Conservation (phyloP, 176 grass and related monocot species). For the Ananas comosus region DNA sequence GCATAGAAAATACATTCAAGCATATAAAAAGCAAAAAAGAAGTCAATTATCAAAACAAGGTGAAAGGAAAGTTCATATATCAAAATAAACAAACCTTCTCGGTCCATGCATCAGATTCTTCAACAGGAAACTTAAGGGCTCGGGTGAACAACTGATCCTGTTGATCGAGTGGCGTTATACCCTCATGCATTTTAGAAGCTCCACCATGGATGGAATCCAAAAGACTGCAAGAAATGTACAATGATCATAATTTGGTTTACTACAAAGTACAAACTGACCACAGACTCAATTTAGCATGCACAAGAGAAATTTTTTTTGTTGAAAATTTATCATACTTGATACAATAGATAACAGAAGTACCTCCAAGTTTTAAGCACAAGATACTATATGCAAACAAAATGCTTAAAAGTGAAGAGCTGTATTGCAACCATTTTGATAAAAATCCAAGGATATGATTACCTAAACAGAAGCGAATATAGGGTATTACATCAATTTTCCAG, state of each 20-base stretch:
- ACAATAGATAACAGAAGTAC: no score
- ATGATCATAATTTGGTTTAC: background rate
- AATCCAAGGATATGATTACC: no score
- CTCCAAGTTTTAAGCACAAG: no score
- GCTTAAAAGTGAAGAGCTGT: no score
- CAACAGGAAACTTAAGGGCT: constrained; percentile 76
- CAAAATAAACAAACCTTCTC: constrained; percentile 50
- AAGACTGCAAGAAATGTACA: constrained; percentile 29
- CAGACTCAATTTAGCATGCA: no score
- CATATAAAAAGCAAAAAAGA: background rate
- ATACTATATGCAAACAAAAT: no score
- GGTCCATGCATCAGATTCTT: constrained; percentile 61
- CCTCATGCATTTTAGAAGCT: constrained; percentile 31
- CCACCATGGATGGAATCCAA: constrained; percentile 53
- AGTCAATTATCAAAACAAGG: background rate
- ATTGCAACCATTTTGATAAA: no score
- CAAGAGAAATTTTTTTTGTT: no score
- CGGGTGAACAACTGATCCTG: constrained; percentile 69
- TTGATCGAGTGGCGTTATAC: constrained; percentile 65
- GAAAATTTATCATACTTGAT: no score
- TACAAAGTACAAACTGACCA: no score
- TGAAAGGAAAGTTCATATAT: background rate
- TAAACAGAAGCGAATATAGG: no score
- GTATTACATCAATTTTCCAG: no score
- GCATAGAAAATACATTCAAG: background rate